These are phyloP conservation scores for Conidiobolus incongruus DNA, from an alignment of 371 early-diverging fungal genomes.

Conservation along the genomic window DNA sequence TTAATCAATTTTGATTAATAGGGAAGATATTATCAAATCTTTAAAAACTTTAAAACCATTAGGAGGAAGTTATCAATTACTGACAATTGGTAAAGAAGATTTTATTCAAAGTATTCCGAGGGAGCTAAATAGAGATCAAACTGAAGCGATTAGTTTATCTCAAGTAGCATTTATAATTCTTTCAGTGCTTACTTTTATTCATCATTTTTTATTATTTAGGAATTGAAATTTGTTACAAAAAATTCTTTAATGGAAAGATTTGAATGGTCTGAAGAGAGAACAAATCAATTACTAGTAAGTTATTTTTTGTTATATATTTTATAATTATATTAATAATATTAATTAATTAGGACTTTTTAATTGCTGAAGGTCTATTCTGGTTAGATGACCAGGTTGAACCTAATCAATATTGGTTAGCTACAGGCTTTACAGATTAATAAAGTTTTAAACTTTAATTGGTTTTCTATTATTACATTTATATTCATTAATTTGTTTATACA, in stretches of 20 bases:
- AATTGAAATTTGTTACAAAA: neutral
- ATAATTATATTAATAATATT: neutral
- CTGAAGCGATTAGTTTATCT: neutral
- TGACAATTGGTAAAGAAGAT: neutral
- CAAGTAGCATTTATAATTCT: neutral
- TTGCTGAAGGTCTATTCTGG: neutral
- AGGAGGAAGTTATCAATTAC: neutral
- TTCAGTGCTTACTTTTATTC: neutral
- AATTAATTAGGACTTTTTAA: neutral
- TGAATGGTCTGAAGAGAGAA: neutral
- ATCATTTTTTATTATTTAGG: too few species aligned
- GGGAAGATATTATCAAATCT: neutral
- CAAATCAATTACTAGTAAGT: neutral
- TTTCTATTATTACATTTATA: neutral
- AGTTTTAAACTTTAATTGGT: neutral
- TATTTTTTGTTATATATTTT: too few species aligned
- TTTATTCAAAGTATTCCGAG: neutral
- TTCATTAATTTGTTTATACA: conserved; percentile 5
- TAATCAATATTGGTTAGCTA: neutral
- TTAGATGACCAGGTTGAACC: neutral
- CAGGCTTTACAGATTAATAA: too few species aligned
- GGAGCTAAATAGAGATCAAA: neutral
- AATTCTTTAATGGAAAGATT: neutral
- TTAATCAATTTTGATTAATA: neutral
- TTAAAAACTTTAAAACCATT: conserved; percentile 3